Conservation (phyloP, 73 alveolate genomes). For the Tetrahymena thermophila region DNA sequence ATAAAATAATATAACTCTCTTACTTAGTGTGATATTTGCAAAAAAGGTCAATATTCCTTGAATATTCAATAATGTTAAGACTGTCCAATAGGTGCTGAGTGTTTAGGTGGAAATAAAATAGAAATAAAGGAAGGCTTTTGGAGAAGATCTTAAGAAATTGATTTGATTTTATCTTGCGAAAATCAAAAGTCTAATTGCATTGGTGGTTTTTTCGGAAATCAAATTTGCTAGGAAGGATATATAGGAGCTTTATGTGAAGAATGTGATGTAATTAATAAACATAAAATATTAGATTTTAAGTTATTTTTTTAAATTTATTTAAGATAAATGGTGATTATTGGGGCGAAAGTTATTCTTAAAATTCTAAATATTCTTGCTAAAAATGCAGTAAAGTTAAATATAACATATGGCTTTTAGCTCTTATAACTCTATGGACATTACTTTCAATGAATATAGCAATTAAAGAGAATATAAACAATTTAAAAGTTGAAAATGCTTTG, state of each 20-base stretch:
- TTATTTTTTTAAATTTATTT: not conserved
- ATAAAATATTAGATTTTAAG: not conserved
- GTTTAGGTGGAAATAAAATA: slow-evolving; percentile 33
- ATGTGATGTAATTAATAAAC: not conserved
- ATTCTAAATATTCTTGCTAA: not conserved
- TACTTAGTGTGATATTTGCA: slow-evolving; percentile 4
- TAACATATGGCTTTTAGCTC: not conserved
- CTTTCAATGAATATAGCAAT: slow-evolving; percentile 7
- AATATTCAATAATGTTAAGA: not conserved
- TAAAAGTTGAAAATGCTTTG: not conserved
- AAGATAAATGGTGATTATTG: not conserved
- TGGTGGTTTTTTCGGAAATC: slow-evolving; percentile 22
- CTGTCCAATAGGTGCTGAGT: slow-evolving; percentile 33
- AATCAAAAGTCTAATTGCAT: not conserved
- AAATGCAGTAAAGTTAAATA: not conserved
- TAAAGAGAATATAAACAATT: not conserved
- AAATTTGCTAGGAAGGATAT: slow-evolving; percentile 12
- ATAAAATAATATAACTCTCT: not conserved
- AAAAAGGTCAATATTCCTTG: slow-evolving; percentile 3
- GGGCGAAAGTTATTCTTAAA: not conserved
- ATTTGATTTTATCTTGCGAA: slow-evolving; percentile 11
- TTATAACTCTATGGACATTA: slow-evolving; percentile 5
- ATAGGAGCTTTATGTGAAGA: slow-evolving; percentile 37
- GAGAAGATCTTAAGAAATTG: slow-evolving; percentile 38
- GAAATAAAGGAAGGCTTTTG: slow-evolving; percentile 43